Conservation (phyloP, 2,329 filamentous ascomycete species). For the Fusarium lateritium region DNA sequence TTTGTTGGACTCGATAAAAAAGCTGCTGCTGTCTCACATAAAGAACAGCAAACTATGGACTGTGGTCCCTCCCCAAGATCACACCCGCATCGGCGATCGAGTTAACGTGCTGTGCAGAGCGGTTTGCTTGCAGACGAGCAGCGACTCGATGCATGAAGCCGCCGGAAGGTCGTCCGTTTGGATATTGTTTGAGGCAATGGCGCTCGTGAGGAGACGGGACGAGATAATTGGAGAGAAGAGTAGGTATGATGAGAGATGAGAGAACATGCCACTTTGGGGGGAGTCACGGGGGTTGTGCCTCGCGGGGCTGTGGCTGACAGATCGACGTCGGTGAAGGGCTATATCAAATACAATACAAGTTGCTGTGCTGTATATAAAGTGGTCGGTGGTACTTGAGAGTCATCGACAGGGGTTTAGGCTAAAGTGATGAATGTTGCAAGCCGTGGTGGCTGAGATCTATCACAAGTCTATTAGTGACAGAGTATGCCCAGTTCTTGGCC, state of each 20-base stretch:
- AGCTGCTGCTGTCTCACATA: constrained; percentile 24
- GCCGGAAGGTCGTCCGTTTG: constrained; percentile 38
- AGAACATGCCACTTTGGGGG: constrained; percentile 38
- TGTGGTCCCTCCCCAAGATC: constrained; percentile 26
- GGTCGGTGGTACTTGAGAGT: constrained; percentile 9
- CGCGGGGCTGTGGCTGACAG: constrained; percentile 44
- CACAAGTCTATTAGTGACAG: constrained; percentile 34
- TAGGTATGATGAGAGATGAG: constrained; percentile 20
- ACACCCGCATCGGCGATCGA: constrained; percentile 32
- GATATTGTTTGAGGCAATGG: constrained; percentile 3
- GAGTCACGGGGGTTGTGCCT: constrained; percentile 44
- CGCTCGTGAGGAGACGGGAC: constrained; percentile 17
- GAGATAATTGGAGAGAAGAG: constrained; percentile 33
- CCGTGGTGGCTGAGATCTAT: constrained; percentile 46
- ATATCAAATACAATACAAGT: constrained; percentile 12
- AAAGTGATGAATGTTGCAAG: constrained; percentile 30
- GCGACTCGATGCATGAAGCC: constrained; percentile 40
- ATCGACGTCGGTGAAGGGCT: constrained; percentile 31
- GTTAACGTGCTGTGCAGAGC: constrained; percentile 15
- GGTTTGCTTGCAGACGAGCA: constrained; percentile 23
- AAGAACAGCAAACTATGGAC: constrained; percentile 28
- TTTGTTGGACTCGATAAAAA: constrained; percentile 29
- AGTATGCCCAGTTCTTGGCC: constrained; percentile 10
- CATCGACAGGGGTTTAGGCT: constrained; percentile 24
- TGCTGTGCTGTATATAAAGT: constrained; percentile 5